Conservation (phyloP, 768 basidiomycete species). For the Lentinula lateritia region DNA sequence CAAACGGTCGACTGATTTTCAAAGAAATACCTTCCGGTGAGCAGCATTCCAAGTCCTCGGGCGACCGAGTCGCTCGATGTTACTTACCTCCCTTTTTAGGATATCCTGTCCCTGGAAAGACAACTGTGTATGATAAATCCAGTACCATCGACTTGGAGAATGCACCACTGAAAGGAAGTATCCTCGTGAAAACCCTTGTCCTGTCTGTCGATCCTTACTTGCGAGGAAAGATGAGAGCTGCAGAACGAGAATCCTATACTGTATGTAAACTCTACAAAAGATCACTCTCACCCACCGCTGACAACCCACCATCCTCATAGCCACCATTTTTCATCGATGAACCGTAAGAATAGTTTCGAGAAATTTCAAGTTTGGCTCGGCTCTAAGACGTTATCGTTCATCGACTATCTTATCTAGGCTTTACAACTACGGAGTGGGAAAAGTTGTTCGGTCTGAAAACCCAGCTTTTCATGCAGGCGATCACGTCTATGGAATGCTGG, state of each 20-base stretch:
- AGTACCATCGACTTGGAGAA: conserved; percentile 29
- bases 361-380: no score
- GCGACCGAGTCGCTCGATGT: neutral
- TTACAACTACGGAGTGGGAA: conserved; percentile 11
- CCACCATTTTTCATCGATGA: conserved; percentile 7
- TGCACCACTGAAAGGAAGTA: conserved; percentile 18
- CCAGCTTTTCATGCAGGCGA: conserved; percentile 15
- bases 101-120: conserved; percentile 20
- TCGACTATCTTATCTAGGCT: conserved; percentile 4
- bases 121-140: conserved; percentile 21
- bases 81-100: neutral
- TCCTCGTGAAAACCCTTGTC: conserved; percentile 29
- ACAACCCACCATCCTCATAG: neutral
- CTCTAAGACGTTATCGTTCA: neutral
- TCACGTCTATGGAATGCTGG: conserved; percentile 19
- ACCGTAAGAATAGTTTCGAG: conserved; percentile 7
- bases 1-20: conserved; percentile 20
- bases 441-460: conserved; percentile 12
- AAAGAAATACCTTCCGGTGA: conserved; percentile 20
- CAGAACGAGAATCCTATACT: conserved; percentile 12
- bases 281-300: neutral
- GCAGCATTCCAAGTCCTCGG: neutral
- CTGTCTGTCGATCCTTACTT: conserved; percentile 32
- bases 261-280: neutral
- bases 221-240: conserved; percentile 21